Conservation (phyloP, 495 filamentous ascomycete genomes). For the Tetracladium setigerum region DNA sequence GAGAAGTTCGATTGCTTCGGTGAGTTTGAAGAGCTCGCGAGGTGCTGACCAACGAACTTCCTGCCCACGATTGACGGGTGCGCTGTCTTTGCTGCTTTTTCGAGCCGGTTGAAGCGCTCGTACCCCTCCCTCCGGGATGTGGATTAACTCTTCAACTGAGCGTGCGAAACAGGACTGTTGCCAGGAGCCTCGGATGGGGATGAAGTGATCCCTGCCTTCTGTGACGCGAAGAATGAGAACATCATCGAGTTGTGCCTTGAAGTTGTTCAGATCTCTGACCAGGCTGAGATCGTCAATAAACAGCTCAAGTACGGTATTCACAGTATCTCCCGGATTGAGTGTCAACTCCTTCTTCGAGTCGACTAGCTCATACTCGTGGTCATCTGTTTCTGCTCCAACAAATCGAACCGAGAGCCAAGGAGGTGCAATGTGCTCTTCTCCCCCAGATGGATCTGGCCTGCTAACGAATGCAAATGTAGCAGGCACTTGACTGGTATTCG, state of each 20-base stretch:
- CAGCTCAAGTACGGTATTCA: conserved; percentile 57
- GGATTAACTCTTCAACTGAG: conserved; percentile 73
- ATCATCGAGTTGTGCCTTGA: conserved; percentile 61
- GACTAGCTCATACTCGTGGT: conserved; percentile 23
- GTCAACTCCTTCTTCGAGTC: conserved; percentile 42
- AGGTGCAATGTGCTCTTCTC: conserved; percentile 31
- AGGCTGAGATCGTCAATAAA: conserved; percentile 53
- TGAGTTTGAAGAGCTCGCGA: conserved; percentile 80
- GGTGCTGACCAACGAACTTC: conserved; percentile 62
- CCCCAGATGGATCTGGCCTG: conserved; percentile 44
- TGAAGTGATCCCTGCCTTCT: conserved; percentile 84
- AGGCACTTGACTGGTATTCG: conserved; percentile 77
- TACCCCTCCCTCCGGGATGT: conserved; percentile 60
- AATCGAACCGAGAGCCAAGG: conserved; percentile 65
- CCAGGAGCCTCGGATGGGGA: conserved; percentile 74
- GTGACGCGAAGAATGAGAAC: conserved; percentile 83
- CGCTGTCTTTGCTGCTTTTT: conserved; percentile 7
- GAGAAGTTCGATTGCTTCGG: conserved; percentile 70
- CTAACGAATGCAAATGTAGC: conserved; percentile 72
- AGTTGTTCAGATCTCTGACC: conserved; percentile 66
- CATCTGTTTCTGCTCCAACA: conserved; percentile 31
- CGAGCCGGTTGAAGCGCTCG: conserved; percentile 9
- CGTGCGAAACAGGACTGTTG: conserved; percentile 74
- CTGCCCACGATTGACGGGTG: conserved; percentile 12
- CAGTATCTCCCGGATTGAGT: conserved; percentile 76